Evolutionary conservation across 225 moss, liverwort and hornwort genomes (phyloP).

Genomic region (Marchantia polymorpha): DNA sequence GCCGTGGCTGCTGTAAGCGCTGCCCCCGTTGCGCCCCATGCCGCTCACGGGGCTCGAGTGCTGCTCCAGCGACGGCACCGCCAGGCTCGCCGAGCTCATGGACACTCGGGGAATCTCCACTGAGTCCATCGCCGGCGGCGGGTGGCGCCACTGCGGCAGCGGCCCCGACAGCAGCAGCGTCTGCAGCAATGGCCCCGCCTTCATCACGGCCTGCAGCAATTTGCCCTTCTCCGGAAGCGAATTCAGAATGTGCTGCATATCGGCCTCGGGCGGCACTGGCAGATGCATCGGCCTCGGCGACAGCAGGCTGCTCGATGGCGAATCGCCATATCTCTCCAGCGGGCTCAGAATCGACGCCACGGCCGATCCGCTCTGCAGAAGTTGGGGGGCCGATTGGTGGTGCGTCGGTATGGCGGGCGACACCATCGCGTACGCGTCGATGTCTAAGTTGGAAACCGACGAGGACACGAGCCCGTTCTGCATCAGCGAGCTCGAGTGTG

Average conservation of each 20-base stretch:
- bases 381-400: slow-evolving; percentile 34
- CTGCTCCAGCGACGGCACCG: background rate
- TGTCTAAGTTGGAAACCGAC: background rate
- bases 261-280: slow-evolving; percentile 75
- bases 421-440: background rate
- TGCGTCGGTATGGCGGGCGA: slow-evolving; percentile 6
- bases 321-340: slow-evolving; percentile 49
- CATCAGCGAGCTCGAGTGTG: slow-evolving; percentile 26
- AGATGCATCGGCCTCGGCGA: slow-evolving; percentile 57
- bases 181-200: slow-evolving; percentile 63
- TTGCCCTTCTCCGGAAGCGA: slow-evolving; percentile 71
- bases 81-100: slow-evolving; percentile 49
- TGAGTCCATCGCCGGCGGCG: slow-evolving; percentile 66
- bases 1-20: background rate
- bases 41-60: background rate
- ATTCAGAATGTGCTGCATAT: slow-evolving; percentile 63
- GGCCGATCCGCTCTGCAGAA: slow-evolving; percentile 62
- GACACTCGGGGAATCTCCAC: slow-evolving; percentile 70
- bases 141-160: slow-evolving; percentile 74
- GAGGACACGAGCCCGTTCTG: background rate
- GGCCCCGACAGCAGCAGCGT: slow-evolving; percentile 65
- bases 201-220: slow-evolving; percentile 77
- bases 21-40: slow-evolving; percentile 8
- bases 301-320: slow-evolving; percentile 53
- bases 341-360: slow-evolving; percentile 68